phyloP scores from a whole-genome alignment of 2,329 filamentous ascomycete species.

The Hypoxylon sp. region DNA sequence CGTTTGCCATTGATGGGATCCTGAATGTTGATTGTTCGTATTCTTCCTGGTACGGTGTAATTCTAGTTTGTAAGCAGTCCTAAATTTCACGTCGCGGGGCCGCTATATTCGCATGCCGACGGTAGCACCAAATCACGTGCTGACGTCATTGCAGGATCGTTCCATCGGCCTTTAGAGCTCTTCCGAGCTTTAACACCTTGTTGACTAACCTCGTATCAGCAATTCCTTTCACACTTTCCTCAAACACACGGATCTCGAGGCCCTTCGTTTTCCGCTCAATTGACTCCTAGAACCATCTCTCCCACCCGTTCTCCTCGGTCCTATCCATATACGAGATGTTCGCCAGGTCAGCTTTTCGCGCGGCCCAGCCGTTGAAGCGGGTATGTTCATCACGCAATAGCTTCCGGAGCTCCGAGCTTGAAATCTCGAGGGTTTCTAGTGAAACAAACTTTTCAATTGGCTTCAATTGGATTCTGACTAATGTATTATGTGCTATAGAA shows the following conservation, averaged over 20 bases:
- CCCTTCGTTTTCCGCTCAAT: conserved; percentile 28
- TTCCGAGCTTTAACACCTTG: conserved; percentile 26
- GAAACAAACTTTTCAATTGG: conserved; percentile 4
- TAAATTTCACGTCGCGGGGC: conserved; percentile 11
- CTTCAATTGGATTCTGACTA: conserved; percentile 39
- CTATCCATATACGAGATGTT: conserved; percentile 64
- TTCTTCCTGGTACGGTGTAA: background rate
- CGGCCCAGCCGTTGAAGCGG: conserved; percentile 67
- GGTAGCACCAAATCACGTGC: conserved; percentile 41
- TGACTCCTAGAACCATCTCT: conserved; percentile 12
- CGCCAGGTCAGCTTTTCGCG: conserved; percentile 67
- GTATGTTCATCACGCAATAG: conserved; percentile 57
- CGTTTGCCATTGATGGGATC: background rate
- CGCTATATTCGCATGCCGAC: conserved; percentile 17
- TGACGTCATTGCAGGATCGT: conserved; percentile 43
- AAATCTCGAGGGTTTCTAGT: conserved; percentile 3
- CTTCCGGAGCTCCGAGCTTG: conserved; percentile 41
- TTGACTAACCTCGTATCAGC: background rate
- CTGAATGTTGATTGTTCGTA: background rate
- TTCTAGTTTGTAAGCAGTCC: conserved; percentile 34
- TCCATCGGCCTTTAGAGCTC: conserved; percentile 36
- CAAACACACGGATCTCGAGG: conserved; percentile 10
- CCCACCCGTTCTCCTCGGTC: background rate
- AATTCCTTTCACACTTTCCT: background rate
- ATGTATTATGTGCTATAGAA: conserved; percentile 33